A percentile compares a stretch with the other conserved stretches of the same genome.
phyloP scores from a whole-genome alignment of 345 rosid species.

The Nasturtium officinale region DNA sequence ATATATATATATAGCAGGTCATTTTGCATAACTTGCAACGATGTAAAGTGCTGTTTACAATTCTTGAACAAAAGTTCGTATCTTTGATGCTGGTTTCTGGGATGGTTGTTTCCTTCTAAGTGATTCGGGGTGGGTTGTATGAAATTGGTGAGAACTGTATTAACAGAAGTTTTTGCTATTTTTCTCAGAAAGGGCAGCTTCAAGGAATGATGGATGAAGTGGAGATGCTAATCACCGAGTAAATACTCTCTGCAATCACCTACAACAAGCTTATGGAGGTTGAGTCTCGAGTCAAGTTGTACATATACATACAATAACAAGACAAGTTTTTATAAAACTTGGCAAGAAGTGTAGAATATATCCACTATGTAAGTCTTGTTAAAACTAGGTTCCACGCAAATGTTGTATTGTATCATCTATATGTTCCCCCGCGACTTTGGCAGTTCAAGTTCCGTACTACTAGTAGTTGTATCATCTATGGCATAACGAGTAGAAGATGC shows the following conservation, averaged over 20 bases:
- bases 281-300: constrained; percentile 30
- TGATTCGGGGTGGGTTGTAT: background rate
- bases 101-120: background rate
- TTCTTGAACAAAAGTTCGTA: background rate
- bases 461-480: background rate
- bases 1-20: background rate
- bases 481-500: background rate
- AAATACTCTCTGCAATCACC: constrained; percentile 8
- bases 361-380: constrained; percentile 27
- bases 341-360: constrained; percentile 17
- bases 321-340: constrained; percentile 13
- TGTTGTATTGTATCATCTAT: background rate
- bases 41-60: background rate
- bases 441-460: background rate
- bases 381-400: constrained; percentile 25
- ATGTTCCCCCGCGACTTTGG: background rate
- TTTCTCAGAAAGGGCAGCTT: constrained; percentile 15
- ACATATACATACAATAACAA: constrained; percentile 23
- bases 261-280: background rate
- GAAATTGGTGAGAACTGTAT: background rate
- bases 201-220: constrained; percentile 31
- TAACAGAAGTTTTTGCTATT: constrained; percentile 8
- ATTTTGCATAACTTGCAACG: background rate
- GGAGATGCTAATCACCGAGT: constrained; percentile 43
- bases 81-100: constrained; percentile 7